Percentiles rank a stretch among this genome's conserved stretches.
Conservation (phyloP, 106 monocot species). For the Triglochin maritima region DNA sequence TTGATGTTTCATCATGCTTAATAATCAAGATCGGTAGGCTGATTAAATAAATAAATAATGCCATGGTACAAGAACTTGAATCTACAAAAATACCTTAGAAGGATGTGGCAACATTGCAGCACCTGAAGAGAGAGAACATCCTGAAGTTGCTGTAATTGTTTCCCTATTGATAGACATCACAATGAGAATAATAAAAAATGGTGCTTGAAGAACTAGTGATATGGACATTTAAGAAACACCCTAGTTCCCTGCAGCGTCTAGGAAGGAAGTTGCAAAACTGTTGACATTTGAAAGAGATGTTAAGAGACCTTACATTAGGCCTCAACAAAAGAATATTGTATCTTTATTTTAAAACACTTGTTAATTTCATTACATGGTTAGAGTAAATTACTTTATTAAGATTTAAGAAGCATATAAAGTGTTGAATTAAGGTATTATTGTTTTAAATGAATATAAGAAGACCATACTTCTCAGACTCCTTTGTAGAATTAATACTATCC, state of each 20-base stretch:
- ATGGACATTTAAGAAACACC: neutral
- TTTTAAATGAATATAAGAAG: neutral
- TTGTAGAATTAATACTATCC: neutral
- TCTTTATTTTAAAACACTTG: neutral
- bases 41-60: neutral
- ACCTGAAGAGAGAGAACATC: slow-evolving; percentile 55
- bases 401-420: neutral
- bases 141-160: slow-evolving; percentile 9
- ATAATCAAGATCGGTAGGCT: neutral
- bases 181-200: neutral
- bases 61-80: neutral
- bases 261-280: neutral
- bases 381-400: neutral
- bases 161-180: slow-evolving; percentile 19
- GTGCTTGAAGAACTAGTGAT: neutral
- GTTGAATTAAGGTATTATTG: neutral
- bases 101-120: slow-evolving; percentile 84
- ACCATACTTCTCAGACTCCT: neutral
- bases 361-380: neutral
- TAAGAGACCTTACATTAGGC: neutral
- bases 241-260: neutral
- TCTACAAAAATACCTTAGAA: slow-evolving; percentile 48
- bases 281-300: neutral
- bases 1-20: neutral
- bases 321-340: too few relatives aligned